Base-by-base conservation (phyloP, 805 yeast species). In the Candida ipomoeae region DNA sequence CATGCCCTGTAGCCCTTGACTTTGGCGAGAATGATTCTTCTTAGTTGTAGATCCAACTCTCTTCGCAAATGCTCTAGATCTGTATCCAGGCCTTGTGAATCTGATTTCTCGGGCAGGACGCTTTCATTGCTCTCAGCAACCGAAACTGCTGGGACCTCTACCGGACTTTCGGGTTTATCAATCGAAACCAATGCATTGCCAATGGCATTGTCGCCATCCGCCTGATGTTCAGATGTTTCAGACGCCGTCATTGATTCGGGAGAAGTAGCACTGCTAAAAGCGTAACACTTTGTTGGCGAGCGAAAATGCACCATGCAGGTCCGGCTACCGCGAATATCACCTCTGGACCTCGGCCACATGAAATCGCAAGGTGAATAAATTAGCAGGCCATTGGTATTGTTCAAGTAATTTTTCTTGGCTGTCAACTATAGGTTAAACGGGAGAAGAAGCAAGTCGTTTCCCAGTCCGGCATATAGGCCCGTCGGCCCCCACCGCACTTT, bases 1-100 rank as follows among this genome's bases (percentile, higher is more conserved):
- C 96, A 89, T 39, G 91, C 85, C 2, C 96, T 87, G 62, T 83
- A 89, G 7, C 96, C 95, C 61, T 87, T 89, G 44, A 89, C 82
- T 65, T 89, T 89, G 6, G 94, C 94, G 21, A 89, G 73, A 0
- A 89, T 65, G 2, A 58, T 53, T 7, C 60, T 26, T 8, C 47
- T 51, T 14, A 61, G 62, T 26, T 47, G 52, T 29, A 57, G 53
- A 18, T 52, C 53, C 42, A 57, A 40, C 17, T 46, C 50, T 36
- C 40, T 52, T 38, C 52, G 60, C 34, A 57, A 43, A 7, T 50
- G 55, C 20, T 31, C 41, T 31, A 41, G 46, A 15, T 44, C 41
- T 35, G 46, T 10, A 18, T 34, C 35, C 14, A 23, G 13, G 26
- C 34, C 29, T 29, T 37, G 20, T 13, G 33, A 10, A 15, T 26